Conservation (phyloP, 805 yeast genomes). For the Isabelozyma gotoi region DNA sequence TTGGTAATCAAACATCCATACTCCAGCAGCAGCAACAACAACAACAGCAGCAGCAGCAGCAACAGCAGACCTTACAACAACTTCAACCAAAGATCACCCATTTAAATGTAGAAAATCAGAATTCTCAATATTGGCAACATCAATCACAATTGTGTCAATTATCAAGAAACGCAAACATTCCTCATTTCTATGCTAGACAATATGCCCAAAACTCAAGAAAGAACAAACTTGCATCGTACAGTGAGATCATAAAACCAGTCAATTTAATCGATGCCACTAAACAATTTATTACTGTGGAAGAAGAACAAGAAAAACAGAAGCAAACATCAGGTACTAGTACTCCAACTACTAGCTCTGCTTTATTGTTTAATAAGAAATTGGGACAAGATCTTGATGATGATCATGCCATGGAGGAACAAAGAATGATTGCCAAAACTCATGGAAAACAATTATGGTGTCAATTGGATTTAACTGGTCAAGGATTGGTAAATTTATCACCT, state of each 20-base stretch:
- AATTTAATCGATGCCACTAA: conserved; percentile 45
- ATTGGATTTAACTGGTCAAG: conserved; percentile 88
- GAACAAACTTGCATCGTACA: conserved; percentile 32
- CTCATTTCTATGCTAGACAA: conserved; percentile 82
- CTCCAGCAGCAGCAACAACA: conserved; percentile 18
- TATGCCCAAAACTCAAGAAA: conserved; percentile 70
- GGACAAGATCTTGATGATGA: conserved; percentile 53
- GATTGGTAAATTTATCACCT: conserved; percentile 66
- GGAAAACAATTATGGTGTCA: conserved; percentile 92
- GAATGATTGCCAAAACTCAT: conserved; percentile 56
- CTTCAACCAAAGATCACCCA: conserved; percentile 21
- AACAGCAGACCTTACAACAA: conserved; percentile 21
- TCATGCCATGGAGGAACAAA: conserved; percentile 50
- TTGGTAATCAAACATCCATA: conserved; percentile 13
- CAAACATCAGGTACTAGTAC: conserved; percentile 36
- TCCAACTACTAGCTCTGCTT: conserved; percentile 35
- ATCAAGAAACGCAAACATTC: conserved; percentile 61
- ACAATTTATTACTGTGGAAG: conserved; percentile 34
- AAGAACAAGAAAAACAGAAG: conserved; percentile 44
- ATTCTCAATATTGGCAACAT: conserved; percentile 69
- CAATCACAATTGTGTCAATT: conserved; percentile 71
- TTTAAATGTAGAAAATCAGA: conserved; percentile 36
- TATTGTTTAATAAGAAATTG: conserved; percentile 44
- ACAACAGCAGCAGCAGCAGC: conserved; percentile 18
- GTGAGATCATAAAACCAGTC: conserved; percentile 31